phyloP scores from a whole-genome alignment of 2,329 filamentous ascomycete species.

The Coniochaeta hoffmannii region DNA sequence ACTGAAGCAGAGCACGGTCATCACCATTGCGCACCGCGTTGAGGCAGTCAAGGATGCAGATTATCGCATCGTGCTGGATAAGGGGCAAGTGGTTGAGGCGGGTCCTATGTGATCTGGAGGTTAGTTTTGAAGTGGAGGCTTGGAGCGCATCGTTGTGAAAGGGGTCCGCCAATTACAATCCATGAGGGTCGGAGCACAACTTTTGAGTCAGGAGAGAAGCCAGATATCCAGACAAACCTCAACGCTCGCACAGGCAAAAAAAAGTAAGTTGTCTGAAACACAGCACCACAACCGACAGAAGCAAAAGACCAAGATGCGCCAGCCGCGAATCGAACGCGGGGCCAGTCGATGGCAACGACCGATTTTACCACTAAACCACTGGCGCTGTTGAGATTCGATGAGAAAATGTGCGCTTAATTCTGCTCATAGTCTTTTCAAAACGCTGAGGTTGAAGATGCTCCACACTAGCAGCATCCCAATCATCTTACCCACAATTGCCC shows the following conservation, averaged over 20 bases:
- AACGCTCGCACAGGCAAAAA: too few relatives aligned
- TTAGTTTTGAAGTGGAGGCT: too few relatives aligned
- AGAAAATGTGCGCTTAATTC: neutral
- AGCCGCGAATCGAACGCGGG: slow-evolving; percentile 1
- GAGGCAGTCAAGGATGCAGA: slow-evolving; percentile 54
- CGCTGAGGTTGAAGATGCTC: neutral
- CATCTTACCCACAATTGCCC: too few relatives aligned
- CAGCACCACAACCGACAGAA: too few relatives aligned
- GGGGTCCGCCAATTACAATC: too few relatives aligned
- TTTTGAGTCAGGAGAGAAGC: too few relatives aligned
- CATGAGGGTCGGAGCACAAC: too few relatives aligned
- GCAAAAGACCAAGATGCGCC: neutral
- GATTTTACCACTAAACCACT: slow-evolving; percentile 44
- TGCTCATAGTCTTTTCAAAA: neutral
- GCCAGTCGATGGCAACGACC: slow-evolving; percentile 34
- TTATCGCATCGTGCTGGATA: slow-evolving; percentile 46
- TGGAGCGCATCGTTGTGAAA: too few relatives aligned
- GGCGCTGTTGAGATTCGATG: slow-evolving; percentile 6
- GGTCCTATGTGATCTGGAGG: slow-evolving; percentile 23
- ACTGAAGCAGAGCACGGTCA: slow-evolving; percentile 48
- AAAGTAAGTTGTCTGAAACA: too few relatives aligned
- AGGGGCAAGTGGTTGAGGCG: slow-evolving; percentile 41
- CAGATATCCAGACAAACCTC: too few relatives aligned
- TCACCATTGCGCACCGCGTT: slow-evolving; percentile 59
- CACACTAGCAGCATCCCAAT: too few relatives aligned